Conservation (phyloP, 352 stramenopile species). For the Phytophthora vignae region DNA sequence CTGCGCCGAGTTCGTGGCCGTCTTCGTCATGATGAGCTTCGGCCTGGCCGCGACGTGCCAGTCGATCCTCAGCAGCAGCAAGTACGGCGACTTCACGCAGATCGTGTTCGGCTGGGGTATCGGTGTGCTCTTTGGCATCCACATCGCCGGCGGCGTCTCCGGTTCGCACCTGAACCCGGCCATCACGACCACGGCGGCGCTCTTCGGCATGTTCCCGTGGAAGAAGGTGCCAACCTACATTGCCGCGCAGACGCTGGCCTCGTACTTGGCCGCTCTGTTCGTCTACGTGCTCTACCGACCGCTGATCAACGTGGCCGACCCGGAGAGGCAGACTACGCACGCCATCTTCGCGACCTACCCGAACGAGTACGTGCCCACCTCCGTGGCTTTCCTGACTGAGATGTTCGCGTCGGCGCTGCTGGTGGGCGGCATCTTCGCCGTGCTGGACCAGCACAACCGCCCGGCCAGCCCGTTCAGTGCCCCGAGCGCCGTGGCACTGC, state of each 20-base stretch:
- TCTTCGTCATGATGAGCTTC: constrained; percentile 56
- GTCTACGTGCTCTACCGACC: constrained; percentile 64
- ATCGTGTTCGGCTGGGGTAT: constrained; percentile 56
- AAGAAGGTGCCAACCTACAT: constrained; percentile 60
- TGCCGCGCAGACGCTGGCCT: constrained; percentile 50
- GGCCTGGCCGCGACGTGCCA: constrained; percentile 44
- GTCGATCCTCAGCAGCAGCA: constrained; percentile 37
- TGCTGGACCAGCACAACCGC: constrained; percentile 60
- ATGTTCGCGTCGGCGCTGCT: constrained; percentile 58
- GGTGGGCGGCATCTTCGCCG: constrained; percentile 52
- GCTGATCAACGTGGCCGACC: constrained; percentile 57
- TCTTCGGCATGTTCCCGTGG: constrained; percentile 54
- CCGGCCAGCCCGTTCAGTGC: constrained; percentile 43
- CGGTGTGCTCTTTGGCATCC: constrained; percentile 56
- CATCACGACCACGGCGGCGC: constrained; percentile 38
- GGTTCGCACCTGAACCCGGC: constrained; percentile 58
- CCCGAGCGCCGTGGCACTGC: constrained; percentile 46
- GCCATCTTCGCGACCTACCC: constrained; percentile 65
- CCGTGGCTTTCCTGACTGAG: constrained; percentile 56
- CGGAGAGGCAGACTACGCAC: constrained; percentile 43
- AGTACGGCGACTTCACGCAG: constrained; percentile 46
- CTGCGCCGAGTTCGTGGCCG: constrained; percentile 46
- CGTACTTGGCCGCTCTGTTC: constrained; percentile 50
- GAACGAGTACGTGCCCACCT: constrained; percentile 48
- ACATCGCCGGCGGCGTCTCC: constrained; percentile 49